These are phyloP conservation scores for Syzygium jambos DNA, from an alignment of 345 rosid genomes.

Conservation along the genomic window DNA sequence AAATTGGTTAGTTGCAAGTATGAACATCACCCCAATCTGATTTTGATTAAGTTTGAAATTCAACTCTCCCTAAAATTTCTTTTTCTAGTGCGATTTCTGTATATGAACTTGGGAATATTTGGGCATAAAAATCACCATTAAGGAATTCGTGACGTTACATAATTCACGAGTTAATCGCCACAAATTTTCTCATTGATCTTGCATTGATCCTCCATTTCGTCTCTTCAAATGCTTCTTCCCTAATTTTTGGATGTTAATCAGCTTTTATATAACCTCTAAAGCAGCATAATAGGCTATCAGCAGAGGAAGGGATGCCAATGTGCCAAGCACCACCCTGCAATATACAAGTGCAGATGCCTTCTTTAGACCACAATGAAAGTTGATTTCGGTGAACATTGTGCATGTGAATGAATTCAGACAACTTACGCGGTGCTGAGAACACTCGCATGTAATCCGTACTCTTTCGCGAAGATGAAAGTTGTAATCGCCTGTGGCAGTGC, in stretches of 20 bases:
- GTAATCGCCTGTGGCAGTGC: conserved; percentile 35
- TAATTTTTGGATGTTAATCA: neutral
- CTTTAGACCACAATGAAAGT: neutral
- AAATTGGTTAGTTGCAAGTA: neutral
- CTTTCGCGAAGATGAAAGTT: conserved; percentile 36
- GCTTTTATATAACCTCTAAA: conserved; percentile 3
- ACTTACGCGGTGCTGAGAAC: conserved; percentile 39
- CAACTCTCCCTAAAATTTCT: neutral
- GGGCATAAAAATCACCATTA: neutral
- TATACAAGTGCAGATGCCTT: neutral
- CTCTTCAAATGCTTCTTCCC: neutral
- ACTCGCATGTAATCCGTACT: conserved; percentile 31
- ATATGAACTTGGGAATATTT: neutral
- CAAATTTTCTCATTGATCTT: neutral
- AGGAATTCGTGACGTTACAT: neutral
- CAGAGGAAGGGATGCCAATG: conserved; percentile 21
- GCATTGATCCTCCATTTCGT: neutral
- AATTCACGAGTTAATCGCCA: neutral
- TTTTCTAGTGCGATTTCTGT: neutral
- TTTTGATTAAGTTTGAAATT: neutral
- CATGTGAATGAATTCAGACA: neutral
- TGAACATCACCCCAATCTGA: neutral
- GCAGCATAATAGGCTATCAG: conserved; percentile 15
- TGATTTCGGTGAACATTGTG: neutral
- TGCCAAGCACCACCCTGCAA: conserved; percentile 35